These are phyloP conservation scores for Fonsecaea pugnacius DNA, from an alignment of 2,329 filamentous ascomycete genomes.

Conservation along the genomic window DNA sequence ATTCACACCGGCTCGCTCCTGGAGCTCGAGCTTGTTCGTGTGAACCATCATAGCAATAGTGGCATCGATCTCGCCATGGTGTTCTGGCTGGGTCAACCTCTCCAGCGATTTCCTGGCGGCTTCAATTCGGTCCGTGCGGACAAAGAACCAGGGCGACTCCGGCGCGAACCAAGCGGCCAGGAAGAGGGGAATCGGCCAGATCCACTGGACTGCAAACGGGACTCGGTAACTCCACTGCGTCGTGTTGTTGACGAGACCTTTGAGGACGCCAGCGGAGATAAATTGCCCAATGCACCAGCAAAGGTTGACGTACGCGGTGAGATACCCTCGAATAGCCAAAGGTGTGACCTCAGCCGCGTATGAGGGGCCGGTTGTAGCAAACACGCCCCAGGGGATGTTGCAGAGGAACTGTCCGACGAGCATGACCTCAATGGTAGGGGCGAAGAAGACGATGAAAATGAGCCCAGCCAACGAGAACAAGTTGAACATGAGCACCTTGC, in stretches of 20 bases:
- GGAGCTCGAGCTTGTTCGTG: slow-evolving; percentile 44
- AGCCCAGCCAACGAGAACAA: slow-evolving; percentile 52
- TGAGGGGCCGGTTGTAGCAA: slow-evolving; percentile 48
- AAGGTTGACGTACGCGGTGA: slow-evolving; percentile 66
- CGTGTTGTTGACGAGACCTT: slow-evolving; percentile 30
- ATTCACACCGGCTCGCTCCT: slow-evolving; percentile 32
- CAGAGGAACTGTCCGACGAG: slow-evolving; percentile 57
- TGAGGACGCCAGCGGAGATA: slow-evolving; percentile 45
- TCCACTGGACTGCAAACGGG: slow-evolving; percentile 38
- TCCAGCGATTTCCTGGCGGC: slow-evolving; percentile 42
- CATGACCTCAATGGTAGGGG: slow-evolving; percentile 52
- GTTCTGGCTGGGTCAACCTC: slow-evolving; percentile 39
- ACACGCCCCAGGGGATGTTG: slow-evolving; percentile 43
- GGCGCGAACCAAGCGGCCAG: slow-evolving; percentile 33
- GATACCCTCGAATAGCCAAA: slow-evolving; percentile 60
- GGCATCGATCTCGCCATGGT: slow-evolving; percentile 43
- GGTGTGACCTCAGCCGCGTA: slow-evolving; percentile 72
- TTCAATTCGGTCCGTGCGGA: slow-evolving; percentile 43
- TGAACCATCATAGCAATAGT: slow-evolving; percentile 47
- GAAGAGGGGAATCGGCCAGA: slow-evolving; percentile 36
- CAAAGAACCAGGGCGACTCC: slow-evolving; percentile 40
- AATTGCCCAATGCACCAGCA: slow-evolving; percentile 68
- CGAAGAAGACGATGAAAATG: slow-evolving; percentile 58
- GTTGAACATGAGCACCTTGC: slow-evolving; percentile 54
- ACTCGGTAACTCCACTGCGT: slow-evolving; percentile 33